Base-by-base conservation (phyloP, 257 asterid species). In the Scutellaria minor region DNA sequence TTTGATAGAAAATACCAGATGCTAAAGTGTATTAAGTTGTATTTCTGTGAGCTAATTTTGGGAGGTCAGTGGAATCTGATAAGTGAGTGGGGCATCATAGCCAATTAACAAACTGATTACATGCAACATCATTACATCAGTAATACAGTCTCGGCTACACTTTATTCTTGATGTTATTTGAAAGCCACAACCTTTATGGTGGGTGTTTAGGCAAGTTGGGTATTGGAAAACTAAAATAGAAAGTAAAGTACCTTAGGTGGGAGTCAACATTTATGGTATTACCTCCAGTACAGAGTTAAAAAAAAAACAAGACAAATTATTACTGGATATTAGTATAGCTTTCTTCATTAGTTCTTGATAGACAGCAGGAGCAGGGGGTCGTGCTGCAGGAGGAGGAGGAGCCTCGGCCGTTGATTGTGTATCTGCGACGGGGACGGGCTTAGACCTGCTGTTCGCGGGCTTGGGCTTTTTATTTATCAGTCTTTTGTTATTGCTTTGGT, bases 341-440 rank as follows among this genome's bases (percentile, higher is more conserved):
- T 54, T 70, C 45, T 44, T 57, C 70, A 41, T 41, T 61, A 14
- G 70, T 56, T n/a, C n/a, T n/a, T 22, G 27, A 22, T 22, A 22
- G 27, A 22, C 1, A 22, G 27, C 27, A 22, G 27, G 27, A 22
- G 27, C 2, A 22, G n/a, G 27, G 27, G 27, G 27, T 22, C 27
- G 27, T 22, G 27, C 27, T 22, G 27, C 27, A 22, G 2, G 27
- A 22, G 27, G 27, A 22, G 27, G n/a, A n/a, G n/a, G 27, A 22
- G 27, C 27, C 27, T 22, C 2, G 27, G 27, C 27, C 27, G 1
- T 22, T 22, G 27, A 22, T 22, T 22, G 27, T 22, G 27, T 22
- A 22, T 22, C 27, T 1, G 2, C 27, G 27, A 22, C 27, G 2
- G 27, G 27, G 27, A 22, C 27, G 27, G 27, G 27, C 27, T 22